Conservation (phyloP, 2,329 filamentous ascomycete species). For the Lasiodiplodia citricola region DNA sequence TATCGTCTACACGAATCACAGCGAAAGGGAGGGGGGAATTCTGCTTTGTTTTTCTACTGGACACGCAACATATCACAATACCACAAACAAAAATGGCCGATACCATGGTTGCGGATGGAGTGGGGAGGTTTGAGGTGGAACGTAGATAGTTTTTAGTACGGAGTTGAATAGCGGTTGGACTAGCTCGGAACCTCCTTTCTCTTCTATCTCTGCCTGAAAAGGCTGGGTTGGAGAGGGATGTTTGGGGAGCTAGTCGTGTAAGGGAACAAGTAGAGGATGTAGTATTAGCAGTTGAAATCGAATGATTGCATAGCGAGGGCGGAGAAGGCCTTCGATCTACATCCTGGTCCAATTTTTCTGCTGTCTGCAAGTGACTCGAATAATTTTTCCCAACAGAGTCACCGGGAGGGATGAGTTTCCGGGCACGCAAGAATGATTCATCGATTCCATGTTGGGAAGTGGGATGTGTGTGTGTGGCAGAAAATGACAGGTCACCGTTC, state of each 20-base stretch:
- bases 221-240: not conserved
- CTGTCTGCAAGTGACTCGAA: not conserved
- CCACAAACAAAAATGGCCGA: conserved; percentile 17
- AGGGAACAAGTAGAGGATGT: conserved; percentile 9
- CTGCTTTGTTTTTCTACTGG: conserved; percentile 11
- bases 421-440: not conserved
- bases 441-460: not conserved
- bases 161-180: not conserved
- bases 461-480: not conserved
- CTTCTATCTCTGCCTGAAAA: not conserved
- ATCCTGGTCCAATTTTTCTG: not conserved
- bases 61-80: conserved; percentile 18
- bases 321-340: conserved; percentile 7
- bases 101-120: not conserved
- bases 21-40: conserved; percentile 4
- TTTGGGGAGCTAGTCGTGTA: not conserved
- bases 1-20: conserved; percentile 18
- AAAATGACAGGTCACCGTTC: not conserved
- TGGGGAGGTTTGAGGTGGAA: not conserved
- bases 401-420: not conserved
- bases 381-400: not conserved
- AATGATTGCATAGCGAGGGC: not conserved
- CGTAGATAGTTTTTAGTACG: conserved; percentile 22
- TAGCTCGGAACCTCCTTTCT: not conserved
- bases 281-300: conserved; percentile 16